phyloP scores from a whole-genome alignment of 2,329 filamentous ascomycete genomes.

The Diaporthe nobilis region DNA sequence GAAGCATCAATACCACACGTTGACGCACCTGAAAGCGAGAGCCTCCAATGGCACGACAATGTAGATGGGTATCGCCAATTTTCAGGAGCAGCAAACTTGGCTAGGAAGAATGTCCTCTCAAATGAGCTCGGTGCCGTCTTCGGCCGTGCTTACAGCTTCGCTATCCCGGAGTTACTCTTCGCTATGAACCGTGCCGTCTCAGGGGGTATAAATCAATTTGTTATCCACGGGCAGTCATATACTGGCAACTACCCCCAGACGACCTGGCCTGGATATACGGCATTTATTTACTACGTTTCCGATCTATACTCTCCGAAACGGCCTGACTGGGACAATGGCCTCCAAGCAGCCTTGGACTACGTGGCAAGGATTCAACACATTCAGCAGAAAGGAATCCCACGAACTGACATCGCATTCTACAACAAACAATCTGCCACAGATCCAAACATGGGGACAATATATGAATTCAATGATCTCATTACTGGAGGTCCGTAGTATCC shows the following conservation, averaged over 20 bases:
- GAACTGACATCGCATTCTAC: conserved; percentile 3
- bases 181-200: conserved; percentile 55
- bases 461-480: neutral
- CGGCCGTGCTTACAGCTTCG: conserved; percentile 45
- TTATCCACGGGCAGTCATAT: conserved; percentile 60
- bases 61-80: conserved; percentile 59
- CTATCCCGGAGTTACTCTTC: conserved; percentile 49
- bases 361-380: neutral
- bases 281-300: conserved; percentile 57
- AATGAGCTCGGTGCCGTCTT: conserved; percentile 53
- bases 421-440: conserved; percentile 6
- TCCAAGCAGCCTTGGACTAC: neutral
- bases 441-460: neutral
- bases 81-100: conserved; percentile 55
- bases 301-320: conserved; percentile 25
- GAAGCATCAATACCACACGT: conserved; percentile 53
- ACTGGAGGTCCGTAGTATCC: neutral
- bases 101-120: conserved; percentile 55
- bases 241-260: conserved; percentile 58
- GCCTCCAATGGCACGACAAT: conserved; percentile 51
- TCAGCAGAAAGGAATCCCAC: neutral
- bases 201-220: conserved; percentile 58
- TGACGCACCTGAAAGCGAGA: conserved; percentile 58
- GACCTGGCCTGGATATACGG: conserved; percentile 63
- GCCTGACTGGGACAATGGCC: conserved; percentile 14